phyloP scores from a whole-genome alignment of 73 alveolate genomes.

The Paramecium tetraurelia region DNA sequence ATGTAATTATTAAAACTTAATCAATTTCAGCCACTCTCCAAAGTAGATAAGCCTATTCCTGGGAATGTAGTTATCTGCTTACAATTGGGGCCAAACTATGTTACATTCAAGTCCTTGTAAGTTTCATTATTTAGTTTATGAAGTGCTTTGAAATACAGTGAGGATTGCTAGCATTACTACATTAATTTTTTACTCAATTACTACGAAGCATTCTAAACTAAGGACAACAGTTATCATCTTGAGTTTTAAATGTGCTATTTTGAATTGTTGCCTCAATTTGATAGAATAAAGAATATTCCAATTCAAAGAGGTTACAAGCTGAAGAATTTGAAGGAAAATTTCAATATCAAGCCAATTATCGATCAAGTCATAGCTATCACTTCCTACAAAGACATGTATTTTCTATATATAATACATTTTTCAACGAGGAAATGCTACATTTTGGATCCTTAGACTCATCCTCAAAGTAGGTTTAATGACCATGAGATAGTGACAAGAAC shows the following conservation, averaged over 20 bases:
- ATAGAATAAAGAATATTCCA: not conserved
- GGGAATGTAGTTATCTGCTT: not conserved
- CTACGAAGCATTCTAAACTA: not conserved
- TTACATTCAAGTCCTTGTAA: conserved; percentile 8
- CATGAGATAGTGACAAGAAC: not conserved
- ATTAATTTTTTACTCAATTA: conserved; percentile 19
- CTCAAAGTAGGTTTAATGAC: conserved; percentile 5
- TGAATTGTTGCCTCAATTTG: not conserved
- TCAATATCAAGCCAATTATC: not conserved
- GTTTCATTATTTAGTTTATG: not conserved
- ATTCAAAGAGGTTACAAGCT: not conserved
- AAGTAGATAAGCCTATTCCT: not conserved
- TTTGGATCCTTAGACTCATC: not conserved
- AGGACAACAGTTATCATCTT: conserved; percentile 40
- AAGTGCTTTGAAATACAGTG: conserved; percentile 3
- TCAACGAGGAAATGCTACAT: not conserved
- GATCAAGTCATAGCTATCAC: conserved; percentile 27
- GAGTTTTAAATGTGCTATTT: conserved; percentile 1
- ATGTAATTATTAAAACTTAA: conserved; percentile 1
- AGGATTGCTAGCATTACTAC: not conserved
- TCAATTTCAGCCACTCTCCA: not conserved
- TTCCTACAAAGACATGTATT: conserved; percentile 13
- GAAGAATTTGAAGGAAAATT: not conserved
- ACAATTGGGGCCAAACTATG: not conserved
- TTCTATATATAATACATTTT: not conserved